Conservation (phyloP, 1,139 yeast genomes). For the Entelexis sorbosivorans region DNA sequence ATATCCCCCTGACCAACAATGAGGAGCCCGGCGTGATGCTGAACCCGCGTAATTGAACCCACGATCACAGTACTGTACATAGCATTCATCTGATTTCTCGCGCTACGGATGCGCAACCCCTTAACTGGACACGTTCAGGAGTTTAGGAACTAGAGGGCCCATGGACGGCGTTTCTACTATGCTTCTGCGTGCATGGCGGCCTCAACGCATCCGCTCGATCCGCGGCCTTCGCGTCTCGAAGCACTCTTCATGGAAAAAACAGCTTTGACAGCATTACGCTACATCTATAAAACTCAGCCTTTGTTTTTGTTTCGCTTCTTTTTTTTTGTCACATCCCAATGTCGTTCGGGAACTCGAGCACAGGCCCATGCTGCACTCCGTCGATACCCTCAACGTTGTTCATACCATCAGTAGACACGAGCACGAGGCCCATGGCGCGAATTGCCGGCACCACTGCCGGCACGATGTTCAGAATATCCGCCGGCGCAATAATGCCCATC, state of each 20-base stretch:
- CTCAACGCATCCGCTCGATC: too few species aligned
- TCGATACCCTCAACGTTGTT: conserved; percentile 22
- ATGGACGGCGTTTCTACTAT: too few species aligned
- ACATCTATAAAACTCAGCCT: not conserved
- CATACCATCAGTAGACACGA: conserved; percentile 47
- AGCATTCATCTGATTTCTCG: not conserved
- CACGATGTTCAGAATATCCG: conserved; percentile 56
- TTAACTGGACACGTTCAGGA: too few species aligned
- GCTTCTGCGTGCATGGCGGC: too few species aligned
- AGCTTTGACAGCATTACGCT: not conserved
- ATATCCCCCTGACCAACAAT: conserved; percentile 23
- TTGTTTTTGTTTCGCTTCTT: not conserved
- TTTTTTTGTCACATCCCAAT: conserved; percentile 14
- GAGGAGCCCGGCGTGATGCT: conserved; percentile 19
- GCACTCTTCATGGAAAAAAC: too few species aligned
- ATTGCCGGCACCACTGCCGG: conserved; percentile 69
- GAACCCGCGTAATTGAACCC: not conserved
- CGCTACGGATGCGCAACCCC: too few species aligned
- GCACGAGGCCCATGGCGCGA: conserved; percentile 66
- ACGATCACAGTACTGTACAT: not conserved
- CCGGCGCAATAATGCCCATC: conserved; percentile 71
- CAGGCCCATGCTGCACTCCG: conserved; percentile 60
- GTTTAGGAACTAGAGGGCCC: too few species aligned
- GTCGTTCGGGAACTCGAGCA: conserved; percentile 18
- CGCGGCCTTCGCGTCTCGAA: too few species aligned